These are phyloP conservation scores for Acer yangbiense DNA, from an alignment of 345 rosid species.

Conservation along the genomic window DNA sequence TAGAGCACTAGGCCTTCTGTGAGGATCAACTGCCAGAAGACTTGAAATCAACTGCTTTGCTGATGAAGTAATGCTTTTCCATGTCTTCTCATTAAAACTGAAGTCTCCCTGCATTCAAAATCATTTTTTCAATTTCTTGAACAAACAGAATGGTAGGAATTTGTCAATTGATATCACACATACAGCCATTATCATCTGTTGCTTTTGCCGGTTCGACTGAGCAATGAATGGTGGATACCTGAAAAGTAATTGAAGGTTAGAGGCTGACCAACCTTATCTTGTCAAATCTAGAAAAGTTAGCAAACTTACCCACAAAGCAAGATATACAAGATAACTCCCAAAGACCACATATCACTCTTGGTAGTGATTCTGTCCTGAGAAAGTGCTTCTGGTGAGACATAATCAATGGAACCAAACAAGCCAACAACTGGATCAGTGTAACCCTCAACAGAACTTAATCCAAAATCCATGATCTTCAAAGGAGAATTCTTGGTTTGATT, in stretches of 20 bases:
- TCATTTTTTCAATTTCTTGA: background rate
- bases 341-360: slow-evolving; percentile 68
- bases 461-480: slow-evolving; percentile 73
- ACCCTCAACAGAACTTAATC: slow-evolving; percentile 67
- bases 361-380: slow-evolving; percentile 53
- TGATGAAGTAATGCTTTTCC: slow-evolving; percentile 65
- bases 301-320: slow-evolving; percentile 57
- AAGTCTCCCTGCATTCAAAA: slow-evolving; percentile 50
- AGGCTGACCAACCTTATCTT: no score
- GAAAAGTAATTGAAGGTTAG: slow-evolving; percentile 3
- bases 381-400: slow-evolving; percentile 73
- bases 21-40: slow-evolving; percentile 63
- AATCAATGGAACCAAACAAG: slow-evolving; percentile 66
- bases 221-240: slow-evolving; percentile 74
- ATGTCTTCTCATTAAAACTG: slow-evolving; percentile 59
- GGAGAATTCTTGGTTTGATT: slow-evolving; percentile 49
- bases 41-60: slow-evolving; percentile 55
- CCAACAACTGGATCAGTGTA: slow-evolving; percentile 70
- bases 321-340: slow-evolving; percentile 66
- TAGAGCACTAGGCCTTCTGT: slow-evolving; percentile 58
- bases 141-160: background rate
- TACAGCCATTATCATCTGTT: slow-evolving; percentile 61
- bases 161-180: slow-evolving; percentile 11
- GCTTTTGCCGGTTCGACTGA: slow-evolving; percentile 64
- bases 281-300: background rate